Evolutionary conservation across 495 filamentous ascomycete genomes (phyloP).

Genomic region (Neurospora sp.): DNA sequence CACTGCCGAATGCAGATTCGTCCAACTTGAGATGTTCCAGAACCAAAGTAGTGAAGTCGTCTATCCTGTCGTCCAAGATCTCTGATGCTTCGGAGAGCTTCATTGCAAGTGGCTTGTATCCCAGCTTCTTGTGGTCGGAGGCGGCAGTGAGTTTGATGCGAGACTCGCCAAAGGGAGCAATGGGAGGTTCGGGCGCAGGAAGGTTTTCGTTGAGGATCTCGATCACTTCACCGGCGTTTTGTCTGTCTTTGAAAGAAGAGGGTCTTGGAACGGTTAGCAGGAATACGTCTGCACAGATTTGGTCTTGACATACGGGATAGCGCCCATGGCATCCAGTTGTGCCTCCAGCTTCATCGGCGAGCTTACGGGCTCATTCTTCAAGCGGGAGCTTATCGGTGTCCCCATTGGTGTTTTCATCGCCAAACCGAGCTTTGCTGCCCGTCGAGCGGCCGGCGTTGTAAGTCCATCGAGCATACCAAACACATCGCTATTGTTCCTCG

Average conservation of each 20-base stretch:
- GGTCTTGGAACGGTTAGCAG: constrained; percentile 21
- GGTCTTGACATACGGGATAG: constrained; percentile 22
- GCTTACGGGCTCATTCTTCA: constrained; percentile 33
- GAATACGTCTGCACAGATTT: background rate
- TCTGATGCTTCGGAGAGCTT: constrained; percentile 85
- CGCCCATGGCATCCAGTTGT: constrained; percentile 29
- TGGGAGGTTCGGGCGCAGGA: constrained; percentile 53
- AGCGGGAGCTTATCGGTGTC: constrained; percentile 35
- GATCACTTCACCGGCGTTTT: constrained; percentile 65
- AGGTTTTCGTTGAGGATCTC: constrained; percentile 78
- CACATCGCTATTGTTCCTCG: constrained; percentile 50
- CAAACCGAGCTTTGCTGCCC: constrained; percentile 38
- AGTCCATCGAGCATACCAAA: constrained; percentile 84
- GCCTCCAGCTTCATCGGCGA: constrained; percentile 37
- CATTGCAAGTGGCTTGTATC: constrained; percentile 88
- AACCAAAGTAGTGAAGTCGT: constrained; percentile 67
- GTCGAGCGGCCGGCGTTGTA: constrained; percentile 49
- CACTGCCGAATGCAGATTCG: constrained; percentile 77
- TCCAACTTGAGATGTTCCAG: constrained; percentile 65
- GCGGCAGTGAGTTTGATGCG: constrained; percentile 74
- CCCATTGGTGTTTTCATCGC: constrained; percentile 49
- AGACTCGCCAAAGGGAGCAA: constrained; percentile 59
- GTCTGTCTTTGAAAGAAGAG: constrained; percentile 57
- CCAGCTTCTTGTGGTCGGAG: constrained; percentile 79
- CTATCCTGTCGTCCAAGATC: constrained; percentile 88